Evolutionary conservation across 2,329 filamentous ascomycete genomes (phyloP).

Genomic region (Emergomyces pasteurianus): DNA sequence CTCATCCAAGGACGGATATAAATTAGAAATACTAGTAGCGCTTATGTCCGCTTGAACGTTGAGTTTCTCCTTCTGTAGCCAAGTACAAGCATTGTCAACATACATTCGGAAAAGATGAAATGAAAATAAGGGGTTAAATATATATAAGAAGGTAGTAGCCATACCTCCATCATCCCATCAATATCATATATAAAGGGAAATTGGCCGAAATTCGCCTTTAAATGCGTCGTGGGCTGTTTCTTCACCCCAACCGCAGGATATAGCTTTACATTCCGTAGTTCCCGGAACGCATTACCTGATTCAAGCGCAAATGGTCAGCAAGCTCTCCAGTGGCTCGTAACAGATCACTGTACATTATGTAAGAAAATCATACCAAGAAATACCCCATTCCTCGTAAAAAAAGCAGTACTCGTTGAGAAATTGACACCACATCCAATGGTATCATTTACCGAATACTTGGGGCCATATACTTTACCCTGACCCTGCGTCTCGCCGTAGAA

Average conservation of each 20-base stretch:
- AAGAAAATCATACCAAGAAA: conserved; percentile 37
- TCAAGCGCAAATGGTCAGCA: neutral
- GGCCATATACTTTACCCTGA: conserved; percentile 46
- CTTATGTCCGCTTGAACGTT: conserved; percentile 52
- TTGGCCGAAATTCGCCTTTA: conserved; percentile 52
- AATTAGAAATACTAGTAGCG: conserved; percentile 41
- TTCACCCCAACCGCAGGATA: conserved; percentile 55
- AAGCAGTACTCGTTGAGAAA: conserved; percentile 48
- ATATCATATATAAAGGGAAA: conserved; percentile 84
- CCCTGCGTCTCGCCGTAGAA: conserved; percentile 46
- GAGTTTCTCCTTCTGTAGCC: conserved; percentile 46
- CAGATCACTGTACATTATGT: neutral
- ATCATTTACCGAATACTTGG: conserved; percentile 47
- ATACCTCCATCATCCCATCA: conserved; percentile 67
- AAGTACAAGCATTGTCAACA: neutral
- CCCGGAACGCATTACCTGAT: conserved; percentile 45
- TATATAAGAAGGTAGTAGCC: conserved; percentile 15
- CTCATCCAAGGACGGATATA: conserved; percentile 58
- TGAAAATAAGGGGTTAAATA: neutral
- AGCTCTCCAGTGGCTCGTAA: neutral
- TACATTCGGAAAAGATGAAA: neutral
- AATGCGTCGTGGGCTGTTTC: conserved; percentile 45
- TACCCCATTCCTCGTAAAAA: conserved; percentile 55
- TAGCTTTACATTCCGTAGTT: conserved; percentile 31
- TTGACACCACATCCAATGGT: conserved; percentile 55